Base-by-base conservation (phyloP, 148 eudicot species). In the Diospyros lotus region DNA sequence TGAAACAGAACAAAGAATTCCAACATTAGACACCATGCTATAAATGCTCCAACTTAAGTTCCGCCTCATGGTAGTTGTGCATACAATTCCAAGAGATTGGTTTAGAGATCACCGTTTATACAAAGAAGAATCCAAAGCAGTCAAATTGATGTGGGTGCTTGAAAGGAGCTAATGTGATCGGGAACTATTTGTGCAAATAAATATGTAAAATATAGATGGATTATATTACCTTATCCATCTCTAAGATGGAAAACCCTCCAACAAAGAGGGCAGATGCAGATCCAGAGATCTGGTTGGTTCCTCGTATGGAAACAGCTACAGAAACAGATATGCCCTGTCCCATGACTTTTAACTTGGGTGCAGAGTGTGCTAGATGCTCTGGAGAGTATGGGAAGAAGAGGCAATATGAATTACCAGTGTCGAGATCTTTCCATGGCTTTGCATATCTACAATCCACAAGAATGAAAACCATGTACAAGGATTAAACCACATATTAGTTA, bases 361-460 rank as follows among this genome's bases (percentile, higher is more conserved):
- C 54, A 61, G 83, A 59, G 58, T 56, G 90, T 56, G 74, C 85
- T 67, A 93, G 78, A 82, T 89, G 87, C 77, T 87, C 88, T 42
- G 98, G 93, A 79, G 91, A 80, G 82, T 87, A 79, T 69, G 98
- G 98, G 76, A 86, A 93, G 86, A 93, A 91, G n/a, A 88, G 82
- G 80, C 96, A 91, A 78, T 85, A 82, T 55, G 81, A 74, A 52
- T 79, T 82, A 61, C 92, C 91, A 64, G 86, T 85, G 62, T 82
- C 82, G 77, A 80, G 89, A 83, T 93, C 96, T 80, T 82, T 88
- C 90, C 89, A 88, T 59, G 98, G 89, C 68, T 81, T 81, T 52
- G 84, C 81, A 83, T 87, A 77, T 78, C 93, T 89, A 69, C 71
- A 80, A 67, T 71, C 55, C 71, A 69, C 76, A 78, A 77, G 50